Evolutionary conservation across 2,329 filamentous ascomycete genomes (phyloP), one percentile per base, ranked within the genome.

Genomic region (Fusarium sp.): DNA sequence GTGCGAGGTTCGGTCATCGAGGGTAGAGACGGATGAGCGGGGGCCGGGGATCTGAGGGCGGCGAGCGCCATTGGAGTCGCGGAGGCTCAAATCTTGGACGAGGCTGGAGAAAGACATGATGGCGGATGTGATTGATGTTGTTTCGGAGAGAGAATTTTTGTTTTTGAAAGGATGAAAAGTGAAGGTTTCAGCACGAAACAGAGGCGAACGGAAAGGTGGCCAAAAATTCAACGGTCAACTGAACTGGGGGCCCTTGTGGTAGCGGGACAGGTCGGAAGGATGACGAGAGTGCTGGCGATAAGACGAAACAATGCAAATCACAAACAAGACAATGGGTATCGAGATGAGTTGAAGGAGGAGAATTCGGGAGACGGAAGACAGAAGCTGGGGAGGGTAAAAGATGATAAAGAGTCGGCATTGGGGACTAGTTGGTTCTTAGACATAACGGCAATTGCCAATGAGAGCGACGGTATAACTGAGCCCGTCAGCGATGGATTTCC

Each of bases 91-190:
- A 70, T 91, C 88, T 69, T 91, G 88, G 24, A 91, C 87, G 55
- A 91, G 87, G 75, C 86, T 89, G 39, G 89, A 91, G 81, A 91
- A 91, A 35, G 89, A 91, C 89, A 91, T 91, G 63, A 54, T 74
- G 68, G 31, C 56, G 52, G 49, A 39, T 29, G 61, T 43, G 52
- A 60, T 60, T 68, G 57, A 44, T 38, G 13, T 41, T 50, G 56
- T 47, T 58, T 61, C 41, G 33, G 43, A 41, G 38, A 50, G 44
- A 53, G 53, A 48, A 55, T 52, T 20, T 41, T 23, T 21, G 53
- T 54, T 57, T 33, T 56, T 42, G 49, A 50, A 28, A 35, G 55
- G 33, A 53, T 33, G 49, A 44, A 42, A 39, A 44, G 57, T 56
- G 29, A 44, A 43, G 41, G 57, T 53, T 58, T 61, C 56, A 44